Percentiles rank a stretch among this genome's conserved stretches.
These are phyloP conservation scores for Heracleum sosnowskyi DNA, from an alignment of 129 eudicot species.

Conservation along the genomic window DNA sequence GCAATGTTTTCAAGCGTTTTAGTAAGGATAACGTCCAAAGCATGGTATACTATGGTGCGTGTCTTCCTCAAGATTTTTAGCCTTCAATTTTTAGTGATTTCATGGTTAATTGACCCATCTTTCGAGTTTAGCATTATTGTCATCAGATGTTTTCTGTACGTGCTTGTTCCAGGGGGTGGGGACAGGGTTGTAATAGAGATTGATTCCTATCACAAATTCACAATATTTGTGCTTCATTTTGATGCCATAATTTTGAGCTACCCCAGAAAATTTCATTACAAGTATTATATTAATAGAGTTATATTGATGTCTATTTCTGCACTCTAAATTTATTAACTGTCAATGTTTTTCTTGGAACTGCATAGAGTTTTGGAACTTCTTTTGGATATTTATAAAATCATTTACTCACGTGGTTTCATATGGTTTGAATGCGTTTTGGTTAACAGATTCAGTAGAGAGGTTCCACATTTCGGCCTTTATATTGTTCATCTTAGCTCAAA, in stretches of 20 bases:
- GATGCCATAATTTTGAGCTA: background rate
- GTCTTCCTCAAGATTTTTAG: background rate
- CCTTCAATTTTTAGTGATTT: conserved; percentile 1
- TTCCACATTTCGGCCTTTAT: conserved; percentile 90
- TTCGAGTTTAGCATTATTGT: no score
- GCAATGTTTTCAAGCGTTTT: conserved; percentile 91
- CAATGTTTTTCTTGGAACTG: background rate
- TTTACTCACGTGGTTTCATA: conserved; percentile 9
- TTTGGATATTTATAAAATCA: background rate
- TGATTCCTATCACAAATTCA: background rate
- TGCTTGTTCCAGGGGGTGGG: background rate
- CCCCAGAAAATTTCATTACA: background rate
- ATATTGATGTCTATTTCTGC: background rate
- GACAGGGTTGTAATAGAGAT: conserved; percentile 1
- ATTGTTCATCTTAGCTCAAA: conserved; percentile 88
- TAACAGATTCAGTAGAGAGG: conserved; percentile 91
- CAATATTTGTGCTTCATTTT: background rate
- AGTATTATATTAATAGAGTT: background rate
- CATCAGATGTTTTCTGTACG: background rate
- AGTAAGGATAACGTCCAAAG: conserved; percentile 91
- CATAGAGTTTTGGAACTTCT: background rate
- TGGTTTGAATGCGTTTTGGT: conserved; percentile 8
- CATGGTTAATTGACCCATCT: background rate
- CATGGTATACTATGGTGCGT: conserved; percentile 75
- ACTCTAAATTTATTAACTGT: background rate